Evolutionary conservation across 75 land plant genomes (phyloP), one percentile per base, ranked within the genome.

Genomic region (Pinus taeda): DNA sequence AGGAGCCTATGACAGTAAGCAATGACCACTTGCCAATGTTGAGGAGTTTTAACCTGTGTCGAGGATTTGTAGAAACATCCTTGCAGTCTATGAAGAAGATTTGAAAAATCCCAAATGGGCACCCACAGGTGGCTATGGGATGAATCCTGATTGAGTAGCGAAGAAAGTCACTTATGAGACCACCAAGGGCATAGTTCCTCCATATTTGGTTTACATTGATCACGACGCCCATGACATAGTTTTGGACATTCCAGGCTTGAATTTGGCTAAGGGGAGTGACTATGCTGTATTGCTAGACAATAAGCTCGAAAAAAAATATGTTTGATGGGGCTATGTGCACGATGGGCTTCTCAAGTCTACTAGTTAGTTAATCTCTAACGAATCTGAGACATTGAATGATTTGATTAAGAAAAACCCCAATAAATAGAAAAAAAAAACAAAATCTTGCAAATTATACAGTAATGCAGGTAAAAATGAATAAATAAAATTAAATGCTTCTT

Each of bases 311-410:
- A 81, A 59, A 81, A 81, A 87, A 88, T 81, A 83, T 79, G 82
- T 96, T 88, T 60, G 94, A 92, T 29, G 93, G 90, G 99, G 99
- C n/a, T 95, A 81, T 73, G 99, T 95, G 24, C 99, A 97, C 75
- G 85, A 90, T 73, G 99, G 99, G 77, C 84, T 97, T 75, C 79
- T 92, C 36, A 87, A 88, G 62, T 83, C 93, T 12, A 98, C 99
- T 17, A 57, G 59, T n/a, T 97, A 92, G 93, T 30, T 93, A 79
- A 78, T 95, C 53, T 64, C 84, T 53, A 36, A 81, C 39, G 98
- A 91, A 76, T 45, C 75, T 8, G 95, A 90, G 62, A 79, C 78
- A n/a, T 59, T 79, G 60, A 57, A 57, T 12, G 26, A 67, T n/a
- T 37, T 79, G 42, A 29, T 75, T 3, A 37, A 45, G 57, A 55